These are phyloP conservation scores for Cutaneotrichosporon sp. DNA, from an alignment of 1,284 basidiomycete genomes.

Conservation along the genomic window DNA sequence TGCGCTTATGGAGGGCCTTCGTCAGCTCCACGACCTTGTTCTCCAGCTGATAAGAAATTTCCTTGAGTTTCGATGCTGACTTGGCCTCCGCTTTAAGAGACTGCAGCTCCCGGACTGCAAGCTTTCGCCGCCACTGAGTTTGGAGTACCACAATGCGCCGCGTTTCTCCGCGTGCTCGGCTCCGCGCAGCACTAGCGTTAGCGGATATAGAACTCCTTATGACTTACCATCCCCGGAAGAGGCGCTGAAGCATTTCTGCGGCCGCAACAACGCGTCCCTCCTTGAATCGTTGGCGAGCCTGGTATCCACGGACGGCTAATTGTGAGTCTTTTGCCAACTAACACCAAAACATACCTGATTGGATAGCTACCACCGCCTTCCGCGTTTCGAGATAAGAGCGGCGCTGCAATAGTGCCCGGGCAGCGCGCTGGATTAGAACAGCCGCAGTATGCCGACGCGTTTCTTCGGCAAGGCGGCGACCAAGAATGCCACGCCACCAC, in stretches of 20 bases:
- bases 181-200: constrained; percentile 58
- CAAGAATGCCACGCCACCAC: constrained; percentile 84
- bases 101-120: constrained; percentile 81
- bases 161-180: constrained; percentile 61
- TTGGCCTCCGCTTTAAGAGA: constrained; percentile 83
- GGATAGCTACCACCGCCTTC: constrained; percentile 65
- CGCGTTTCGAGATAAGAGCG: constrained; percentile 63
- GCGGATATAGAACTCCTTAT: neutral
- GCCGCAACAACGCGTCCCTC: constrained; percentile 62
- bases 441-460: constrained; percentile 73
- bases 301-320: constrained; percentile 71
- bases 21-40: constrained; percentile 99
- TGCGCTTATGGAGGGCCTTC: constrained; percentile 87
- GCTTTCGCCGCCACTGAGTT: constrained; percentile 81
- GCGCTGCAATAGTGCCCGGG: constrained; percentile 70
- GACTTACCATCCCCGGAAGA: constrained; percentile 81
- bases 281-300: constrained; percentile 63
- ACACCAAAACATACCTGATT: no score
- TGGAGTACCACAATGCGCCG: constrained; percentile 78
- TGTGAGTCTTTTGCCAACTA: constrained; percentile 45
- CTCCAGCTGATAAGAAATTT: constrained; percentile 95
- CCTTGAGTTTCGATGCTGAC: constrained; percentile 96
- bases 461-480: constrained; percentile 63
- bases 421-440: constrained; percentile 66
- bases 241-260: constrained; percentile 70